Percentiles rank a stretch among this genome's conserved stretches.
These are phyloP conservation scores for Vigna radiata DNA, from an alignment of 306 rosid genomes.

Conservation along the genomic window DNA sequence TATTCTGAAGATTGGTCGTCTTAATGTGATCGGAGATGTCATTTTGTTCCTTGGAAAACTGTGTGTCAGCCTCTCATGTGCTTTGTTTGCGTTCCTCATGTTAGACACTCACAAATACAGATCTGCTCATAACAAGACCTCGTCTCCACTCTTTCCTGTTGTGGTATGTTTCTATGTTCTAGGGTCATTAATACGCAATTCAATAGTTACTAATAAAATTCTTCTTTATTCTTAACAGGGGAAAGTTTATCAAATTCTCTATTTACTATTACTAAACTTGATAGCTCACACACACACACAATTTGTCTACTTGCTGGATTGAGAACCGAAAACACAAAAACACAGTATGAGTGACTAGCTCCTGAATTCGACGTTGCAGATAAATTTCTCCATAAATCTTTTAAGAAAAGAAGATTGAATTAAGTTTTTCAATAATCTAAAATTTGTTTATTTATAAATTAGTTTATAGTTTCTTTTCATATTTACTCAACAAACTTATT, in stretches of 20 bases:
- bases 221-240: background rate
- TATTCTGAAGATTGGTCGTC: slow-evolving; percentile 88
- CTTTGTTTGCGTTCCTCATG: slow-evolving; percentile 92
- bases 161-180: slow-evolving; percentile 64
- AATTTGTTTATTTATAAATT: too few species aligned
- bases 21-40: slow-evolving; percentile 95
- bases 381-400: too few species aligned
- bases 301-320: too few species aligned
- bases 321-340: too few species aligned
- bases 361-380: too few species aligned
- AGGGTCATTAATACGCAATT: slow-evolving; percentile 13
- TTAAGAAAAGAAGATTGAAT: too few species aligned
- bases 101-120: slow-evolving; percentile 82
- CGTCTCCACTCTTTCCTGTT: slow-evolving; percentile 97
- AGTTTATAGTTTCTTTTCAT: too few species aligned
- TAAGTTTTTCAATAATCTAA: too few species aligned
- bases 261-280: background rate
- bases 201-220: background rate
- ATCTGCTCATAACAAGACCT: slow-evolving; percentile 83
- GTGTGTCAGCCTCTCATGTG: slow-evolving; percentile 92
- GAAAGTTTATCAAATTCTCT: background rate
- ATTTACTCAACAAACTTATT: too few species aligned
- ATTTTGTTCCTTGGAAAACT: slow-evolving; percentile 93
- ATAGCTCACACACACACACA: background rate
- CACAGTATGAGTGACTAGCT: too few species aligned